These are phyloP conservation scores for Oryza meyeriana DNA, from an alignment of 176 grass and related monocot species.

Conservation along the genomic window DNA sequence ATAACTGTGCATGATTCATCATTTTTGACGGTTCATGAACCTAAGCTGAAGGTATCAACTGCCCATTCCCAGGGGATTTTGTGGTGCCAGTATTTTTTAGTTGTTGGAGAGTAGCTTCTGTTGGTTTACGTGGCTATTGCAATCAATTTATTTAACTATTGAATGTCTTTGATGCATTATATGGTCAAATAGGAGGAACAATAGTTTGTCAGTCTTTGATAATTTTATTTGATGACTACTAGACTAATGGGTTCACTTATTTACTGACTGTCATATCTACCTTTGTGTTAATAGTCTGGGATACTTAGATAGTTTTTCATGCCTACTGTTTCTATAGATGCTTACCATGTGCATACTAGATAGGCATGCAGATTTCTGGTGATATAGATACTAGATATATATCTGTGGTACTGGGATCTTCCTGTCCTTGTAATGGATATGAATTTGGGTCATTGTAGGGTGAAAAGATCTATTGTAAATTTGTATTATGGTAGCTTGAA, in stretches of 20 bases:
- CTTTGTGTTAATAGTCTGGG: slow-evolving; percentile 10
- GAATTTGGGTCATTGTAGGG: background rate
- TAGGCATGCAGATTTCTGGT: slow-evolving; percentile 12
- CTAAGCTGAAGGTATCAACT: slow-evolving; percentile 84
- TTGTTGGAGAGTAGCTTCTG: slow-evolving; percentile 11
- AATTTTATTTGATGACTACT: background rate
- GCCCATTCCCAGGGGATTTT: background rate
- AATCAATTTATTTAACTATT: slow-evolving; percentile 9
- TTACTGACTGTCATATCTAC: background rate
- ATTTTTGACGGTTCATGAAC: slow-evolving; percentile 82
- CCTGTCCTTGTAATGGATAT: slow-evolving; percentile 3
- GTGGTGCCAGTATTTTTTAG: slow-evolving; percentile 9
- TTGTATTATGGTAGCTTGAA: slow-evolving; percentile 3
- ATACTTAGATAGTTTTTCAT: background rate
- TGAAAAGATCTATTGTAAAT: background rate
- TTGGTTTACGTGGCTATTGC: background rate
- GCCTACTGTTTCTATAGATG: background rate
- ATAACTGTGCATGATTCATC: slow-evolving; percentile 75
- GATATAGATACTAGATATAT: background rate
- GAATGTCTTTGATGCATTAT: slow-evolving; percentile 12
- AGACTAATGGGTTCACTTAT: background rate
- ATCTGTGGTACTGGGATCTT: background rate
- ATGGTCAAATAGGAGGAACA: background rate
- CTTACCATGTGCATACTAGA: background rate
- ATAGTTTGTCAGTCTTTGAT: slow-evolving; percentile 10